Evolutionary conservation across 2,329 filamentous ascomycete genomes (phyloP).

Genomic region (Fusarium luffae): DNA sequence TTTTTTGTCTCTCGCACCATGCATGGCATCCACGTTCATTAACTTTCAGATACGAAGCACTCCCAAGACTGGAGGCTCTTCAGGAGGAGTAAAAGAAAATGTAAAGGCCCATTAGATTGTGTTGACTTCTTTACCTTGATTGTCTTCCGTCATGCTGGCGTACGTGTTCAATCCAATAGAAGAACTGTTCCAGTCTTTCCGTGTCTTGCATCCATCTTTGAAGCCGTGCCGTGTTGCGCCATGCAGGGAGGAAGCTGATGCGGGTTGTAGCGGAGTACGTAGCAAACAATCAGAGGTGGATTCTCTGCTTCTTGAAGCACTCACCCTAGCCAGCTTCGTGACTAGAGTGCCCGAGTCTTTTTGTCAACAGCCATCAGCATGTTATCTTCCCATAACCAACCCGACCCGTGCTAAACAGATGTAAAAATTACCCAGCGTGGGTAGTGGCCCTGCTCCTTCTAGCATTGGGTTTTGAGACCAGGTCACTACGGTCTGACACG

Average conservation of each 20-base stretch:
- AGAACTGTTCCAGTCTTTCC: constrained; percentile 10
- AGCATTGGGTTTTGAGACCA: constrained; percentile 16
- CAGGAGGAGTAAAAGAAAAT: not conserved
- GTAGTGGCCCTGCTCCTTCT: not conserved
- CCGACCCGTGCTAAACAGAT: not conserved
- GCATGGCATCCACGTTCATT: constrained; percentile 15
- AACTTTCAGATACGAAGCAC: constrained; percentile 14
- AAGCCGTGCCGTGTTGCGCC: constrained; percentile 28
- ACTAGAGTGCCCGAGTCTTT: constrained; percentile 4
- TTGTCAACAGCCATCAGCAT: not conserved
- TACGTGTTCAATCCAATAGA: not conserved
- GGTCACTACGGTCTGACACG: constrained; percentile 28
- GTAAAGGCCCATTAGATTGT: not conserved
- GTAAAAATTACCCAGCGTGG: constrained; percentile 1
- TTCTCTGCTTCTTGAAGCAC: constrained; percentile 8
- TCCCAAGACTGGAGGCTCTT: constrained; percentile 3
- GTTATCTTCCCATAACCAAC: constrained; percentile 1
- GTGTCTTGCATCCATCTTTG: constrained; percentile 17
- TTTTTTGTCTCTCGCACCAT: not conserved
- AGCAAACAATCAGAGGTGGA: constrained; percentile 3
- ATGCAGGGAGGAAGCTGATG: constrained; percentile 39
- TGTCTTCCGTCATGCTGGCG: constrained; percentile 6
- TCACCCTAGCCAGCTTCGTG: not conserved
- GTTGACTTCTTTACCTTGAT: not conserved
- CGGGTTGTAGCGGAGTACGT: constrained; percentile 16